These are phyloP conservation scores for Teunomyces stri DNA, from an alignment of 805 yeast genomes.

Conservation along the genomic window DNA sequence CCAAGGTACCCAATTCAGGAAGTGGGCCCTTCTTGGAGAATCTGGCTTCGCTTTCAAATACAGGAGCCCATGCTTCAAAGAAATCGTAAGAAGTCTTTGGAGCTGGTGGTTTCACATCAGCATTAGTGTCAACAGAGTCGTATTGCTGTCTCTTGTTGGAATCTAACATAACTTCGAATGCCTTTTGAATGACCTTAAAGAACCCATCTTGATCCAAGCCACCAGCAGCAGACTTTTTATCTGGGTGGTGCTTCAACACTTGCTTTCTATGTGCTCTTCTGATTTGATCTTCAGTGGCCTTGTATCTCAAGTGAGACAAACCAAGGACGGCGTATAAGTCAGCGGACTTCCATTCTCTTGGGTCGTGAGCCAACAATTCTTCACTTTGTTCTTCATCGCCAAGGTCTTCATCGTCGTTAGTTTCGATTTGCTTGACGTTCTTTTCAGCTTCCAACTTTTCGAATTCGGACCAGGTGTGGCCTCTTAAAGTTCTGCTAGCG, in stretches of 20 bases:
- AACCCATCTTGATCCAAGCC: conserved; percentile 91
- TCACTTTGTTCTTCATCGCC: conserved; percentile 71
- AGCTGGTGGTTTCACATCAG: conserved; percentile 79
- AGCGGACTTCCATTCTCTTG: conserved; percentile 97
- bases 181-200: conserved; percentile 97
- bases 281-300: conserved; percentile 88
- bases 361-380: conserved; percentile 81
- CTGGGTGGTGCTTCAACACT: conserved; percentile 97
- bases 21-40: conserved; percentile 91
- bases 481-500: conserved; percentile 91
- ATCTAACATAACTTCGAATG: conserved; percentile 86
- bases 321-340: conserved; percentile 97
- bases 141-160: conserved; percentile 85
- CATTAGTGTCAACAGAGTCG: conserved; percentile 91
- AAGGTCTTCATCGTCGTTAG: conserved; percentile 58
- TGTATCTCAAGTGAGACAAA: conserved; percentile 83
- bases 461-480: conserved; percentile 98
- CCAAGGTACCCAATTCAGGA: conserved; percentile 70
- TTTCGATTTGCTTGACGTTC: conserved; percentile 72
- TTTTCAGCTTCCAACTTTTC: conserved; percentile 91
- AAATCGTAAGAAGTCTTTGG: conserved; percentile 71
- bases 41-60: conserved; percentile 85
- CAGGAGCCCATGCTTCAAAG: conserved; percentile 89
- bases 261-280: conserved; percentile 96
- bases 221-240: conserved; percentile 91